These are phyloP conservation scores for Hyaloscypha hepaticicola DNA, from an alignment of 495 filamentous ascomycete genomes.

Conservation along the genomic window DNA sequence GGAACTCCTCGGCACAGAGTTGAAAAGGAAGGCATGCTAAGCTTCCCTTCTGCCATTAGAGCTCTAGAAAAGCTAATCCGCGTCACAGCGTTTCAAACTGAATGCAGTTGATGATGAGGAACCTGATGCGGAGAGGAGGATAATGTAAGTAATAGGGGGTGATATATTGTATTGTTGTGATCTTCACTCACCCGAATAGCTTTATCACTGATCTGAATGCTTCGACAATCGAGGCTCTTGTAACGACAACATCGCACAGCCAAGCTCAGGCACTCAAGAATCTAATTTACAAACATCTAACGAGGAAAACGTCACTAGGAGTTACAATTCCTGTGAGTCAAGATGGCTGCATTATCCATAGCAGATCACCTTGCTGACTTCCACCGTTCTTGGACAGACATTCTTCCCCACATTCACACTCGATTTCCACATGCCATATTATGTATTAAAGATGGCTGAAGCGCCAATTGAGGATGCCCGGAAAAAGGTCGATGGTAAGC, in stretches of 20 bases:
- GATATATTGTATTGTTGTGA: background rate
- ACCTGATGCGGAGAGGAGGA: slow-evolving; percentile 12
- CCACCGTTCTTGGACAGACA: no score
- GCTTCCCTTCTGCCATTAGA: background rate
- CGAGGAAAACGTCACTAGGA: slow-evolving; percentile 2
- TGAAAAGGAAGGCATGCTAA: slow-evolving; percentile 3
- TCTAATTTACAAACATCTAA: slow-evolving; percentile 12
- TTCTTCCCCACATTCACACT: slow-evolving; percentile 1
- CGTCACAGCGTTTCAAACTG: slow-evolving; percentile 9
- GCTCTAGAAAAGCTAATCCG: slow-evolving; percentile 1
- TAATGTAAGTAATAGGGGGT: slow-evolving; percentile 12
- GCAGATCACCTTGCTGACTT: no score
- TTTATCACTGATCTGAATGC: slow-evolving; percentile 12
- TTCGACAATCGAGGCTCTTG: slow-evolving; percentile 2
- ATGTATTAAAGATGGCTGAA: background rate
- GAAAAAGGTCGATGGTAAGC: slow-evolving; percentile 1
- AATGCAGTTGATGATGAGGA: background rate
- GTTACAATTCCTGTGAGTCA: slow-evolving; percentile 13
- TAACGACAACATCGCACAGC: slow-evolving; percentile 1
- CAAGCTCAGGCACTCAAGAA: slow-evolving; percentile 12
- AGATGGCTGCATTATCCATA: no score
- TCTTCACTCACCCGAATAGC: slow-evolving; percentile 1
- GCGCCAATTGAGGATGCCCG: slow-evolving; percentile 5
- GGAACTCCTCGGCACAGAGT: background rate
- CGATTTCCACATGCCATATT: slow-evolving; percentile 17